These are phyloP conservation scores for Mortierella sp. DNA, from an alignment of 371 early-diverging fungal genomes.

Conservation along the genomic window DNA sequence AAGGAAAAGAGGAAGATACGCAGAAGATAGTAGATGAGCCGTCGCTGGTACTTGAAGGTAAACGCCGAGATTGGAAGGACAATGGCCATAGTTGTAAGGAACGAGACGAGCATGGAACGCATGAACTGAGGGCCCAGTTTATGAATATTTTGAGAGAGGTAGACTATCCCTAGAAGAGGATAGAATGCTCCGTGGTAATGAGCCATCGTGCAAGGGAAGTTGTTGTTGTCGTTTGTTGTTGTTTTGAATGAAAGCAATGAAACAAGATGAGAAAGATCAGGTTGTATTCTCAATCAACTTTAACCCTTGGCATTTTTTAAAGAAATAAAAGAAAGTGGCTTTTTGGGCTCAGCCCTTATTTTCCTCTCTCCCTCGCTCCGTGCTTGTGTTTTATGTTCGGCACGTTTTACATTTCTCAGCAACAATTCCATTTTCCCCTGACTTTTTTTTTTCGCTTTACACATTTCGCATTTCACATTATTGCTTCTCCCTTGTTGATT, in stretches of 20 bases:
- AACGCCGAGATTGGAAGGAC: conserved; percentile 25
- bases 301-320: too few species aligned
- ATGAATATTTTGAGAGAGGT: conserved; percentile 18
- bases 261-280: not conserved
- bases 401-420: too few species aligned
- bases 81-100: conserved; percentile 19
- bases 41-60: conserved; percentile 23
- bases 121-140: conserved; percentile 28
- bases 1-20: conserved; percentile 15
- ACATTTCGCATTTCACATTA: not conserved
- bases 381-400: not conserved
- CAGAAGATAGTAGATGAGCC: conserved; percentile 9
- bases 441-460: not conserved
- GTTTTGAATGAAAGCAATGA: not conserved
- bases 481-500: not conserved
- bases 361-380: not conserved
- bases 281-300: not conserved
- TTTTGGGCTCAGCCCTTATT: not conserved
- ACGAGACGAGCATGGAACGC: conserved; percentile 17
- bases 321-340: too few species aligned
- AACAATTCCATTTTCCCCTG: too few species aligned
- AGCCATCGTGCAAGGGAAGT: conserved; percentile 1
- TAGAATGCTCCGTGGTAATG: conserved; percentile 4
- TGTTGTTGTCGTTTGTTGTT: not conserved
- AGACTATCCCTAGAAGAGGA: conserved; percentile 25